phyloP scores from a whole-genome alignment of 768 basidiomycete species.

The Rhizopogon vesiculosus region DNA sequence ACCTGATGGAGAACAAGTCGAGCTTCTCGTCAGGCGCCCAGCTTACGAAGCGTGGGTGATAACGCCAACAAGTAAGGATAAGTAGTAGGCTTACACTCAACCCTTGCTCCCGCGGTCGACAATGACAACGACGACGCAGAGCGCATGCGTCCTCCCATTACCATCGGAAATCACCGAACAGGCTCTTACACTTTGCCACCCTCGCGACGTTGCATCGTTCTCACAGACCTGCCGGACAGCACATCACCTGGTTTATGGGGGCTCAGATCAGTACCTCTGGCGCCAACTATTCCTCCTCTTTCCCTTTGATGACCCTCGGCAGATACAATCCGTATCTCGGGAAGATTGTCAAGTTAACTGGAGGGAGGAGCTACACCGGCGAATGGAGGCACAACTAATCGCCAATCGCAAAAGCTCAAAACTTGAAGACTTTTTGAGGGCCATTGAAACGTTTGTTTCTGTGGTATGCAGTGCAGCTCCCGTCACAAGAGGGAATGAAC shows the following conservation, averaged over 20 bases:
- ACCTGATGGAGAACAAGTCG: no score
- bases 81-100: no score
- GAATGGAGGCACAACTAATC: slow-evolving; percentile 38
- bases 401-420: slow-evolving; percentile 13
- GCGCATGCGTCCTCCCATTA: slow-evolving; percentile 27
- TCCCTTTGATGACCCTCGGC: slow-evolving; percentile 65
- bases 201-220: slow-evolving; percentile 56
- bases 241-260: slow-evolving; percentile 42
- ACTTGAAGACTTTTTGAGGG: slow-evolving; percentile 23
- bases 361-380: slow-evolving; percentile 32
- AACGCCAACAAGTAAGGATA: no score
- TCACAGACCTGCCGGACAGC: slow-evolving; percentile 49
- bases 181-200: slow-evolving; percentile 50
- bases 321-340: slow-evolving; percentile 13
- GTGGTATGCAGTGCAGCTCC: slow-evolving; percentile 34
- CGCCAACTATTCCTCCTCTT: slow-evolving; percentile 53
- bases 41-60: no score
- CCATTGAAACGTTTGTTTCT: slow-evolving; percentile 37
- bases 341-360: slow-evolving; percentile 23
- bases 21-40: no score
- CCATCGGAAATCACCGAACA: slow-evolving; percentile 60
- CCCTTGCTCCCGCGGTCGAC: neutral
- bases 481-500: slow-evolving; percentile 15
- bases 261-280: slow-evolving; percentile 61
- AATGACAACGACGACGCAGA: slow-evolving; percentile 4